phyloP scores from a whole-genome alignment of 129 eudicot genomes.

The Oenanthe sinensis region DNA sequence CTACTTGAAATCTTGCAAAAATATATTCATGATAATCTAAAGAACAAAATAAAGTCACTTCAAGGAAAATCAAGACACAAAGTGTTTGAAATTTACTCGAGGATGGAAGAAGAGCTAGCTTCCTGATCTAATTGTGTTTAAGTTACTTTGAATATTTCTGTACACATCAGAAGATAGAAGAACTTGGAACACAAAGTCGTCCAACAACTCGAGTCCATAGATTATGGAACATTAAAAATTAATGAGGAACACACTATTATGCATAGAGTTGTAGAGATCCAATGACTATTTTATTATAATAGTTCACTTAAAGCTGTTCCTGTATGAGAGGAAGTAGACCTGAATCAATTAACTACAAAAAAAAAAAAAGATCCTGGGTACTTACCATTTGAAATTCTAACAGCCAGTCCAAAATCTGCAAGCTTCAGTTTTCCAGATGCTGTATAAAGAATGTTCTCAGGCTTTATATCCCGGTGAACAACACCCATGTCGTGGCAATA shows the following conservation, averaged over 20 bases:
- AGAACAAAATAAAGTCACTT: neutral
- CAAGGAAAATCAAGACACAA: neutral
- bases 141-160: neutral
- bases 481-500: slow-evolving; percentile 67
- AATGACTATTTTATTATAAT: neutral
- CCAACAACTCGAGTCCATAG: neutral
- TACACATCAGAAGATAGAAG: neutral
- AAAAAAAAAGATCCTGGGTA: neutral
- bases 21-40: neutral
- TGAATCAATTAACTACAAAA: neutral
- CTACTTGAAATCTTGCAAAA: neutral
- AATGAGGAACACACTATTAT: neutral
- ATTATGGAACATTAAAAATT: neutral
- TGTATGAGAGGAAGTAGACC: neutral
- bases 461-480: slow-evolving; percentile 51
- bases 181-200: neutral
- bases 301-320: neutral
- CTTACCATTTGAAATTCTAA: slow-evolving; percentile 44
- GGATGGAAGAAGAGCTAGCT: neutral
- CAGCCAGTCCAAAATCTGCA: slow-evolving; percentile 61
- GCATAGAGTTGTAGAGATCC: neutral
- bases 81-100: neutral
- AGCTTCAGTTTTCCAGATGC: slow-evolving; percentile 45
- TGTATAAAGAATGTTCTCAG: slow-evolving; percentile 45
- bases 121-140: neutral